A percentile compares a stretch with the other conserved stretches of the same genome.
phyloP scores from a whole-genome alignment of 495 filamentous ascomycete species.

The Lindgomyces ingoldianus region DNA sequence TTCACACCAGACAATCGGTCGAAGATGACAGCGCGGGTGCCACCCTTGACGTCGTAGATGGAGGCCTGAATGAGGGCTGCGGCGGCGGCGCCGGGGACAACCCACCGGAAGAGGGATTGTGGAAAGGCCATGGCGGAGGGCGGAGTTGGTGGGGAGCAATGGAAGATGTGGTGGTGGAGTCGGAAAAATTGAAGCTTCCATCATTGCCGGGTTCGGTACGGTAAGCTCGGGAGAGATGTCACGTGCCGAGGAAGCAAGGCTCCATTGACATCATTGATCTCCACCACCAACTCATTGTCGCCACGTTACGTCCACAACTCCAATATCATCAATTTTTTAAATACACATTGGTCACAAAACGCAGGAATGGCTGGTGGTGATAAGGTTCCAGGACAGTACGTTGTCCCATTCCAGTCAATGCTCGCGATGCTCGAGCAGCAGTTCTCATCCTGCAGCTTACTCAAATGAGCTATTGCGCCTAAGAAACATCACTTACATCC shows the following conservation, averaged over 20 bases:
- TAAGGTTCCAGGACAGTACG: constrained; percentile 46
- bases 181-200: constrained; percentile 24
- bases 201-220: not conserved
- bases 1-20: constrained; percentile 90
- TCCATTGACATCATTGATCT: too few relatives aligned
- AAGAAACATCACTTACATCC: constrained; percentile 6
- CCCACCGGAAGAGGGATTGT: constrained; percentile 64
- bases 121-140: constrained; percentile 62
- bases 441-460: not conserved
- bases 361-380: constrained; percentile 46
- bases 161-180: constrained; percentile 21
- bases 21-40: constrained; percentile 95
- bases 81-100: constrained; percentile 68
- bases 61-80: constrained; percentile 66
- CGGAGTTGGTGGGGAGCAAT: constrained; percentile 19
- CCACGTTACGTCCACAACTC: constrained; percentile 6
- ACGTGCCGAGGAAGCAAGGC: not conserved
- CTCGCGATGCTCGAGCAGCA: constrained; percentile 7
- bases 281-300: too few relatives aligned
- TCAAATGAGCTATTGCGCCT: constrained; percentile 18
- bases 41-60: constrained; percentile 96
- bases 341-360: constrained; percentile 5
- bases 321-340: constrained; percentile 17
- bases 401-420: constrained; percentile 15
- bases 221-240: not conserved